A percentile compares a stretch with the other conserved stretches of the same genome.
Evolutionary conservation across 352 stramenopile genomes (phyloP).

Genomic region (Globisporangium middletonii): DNA sequence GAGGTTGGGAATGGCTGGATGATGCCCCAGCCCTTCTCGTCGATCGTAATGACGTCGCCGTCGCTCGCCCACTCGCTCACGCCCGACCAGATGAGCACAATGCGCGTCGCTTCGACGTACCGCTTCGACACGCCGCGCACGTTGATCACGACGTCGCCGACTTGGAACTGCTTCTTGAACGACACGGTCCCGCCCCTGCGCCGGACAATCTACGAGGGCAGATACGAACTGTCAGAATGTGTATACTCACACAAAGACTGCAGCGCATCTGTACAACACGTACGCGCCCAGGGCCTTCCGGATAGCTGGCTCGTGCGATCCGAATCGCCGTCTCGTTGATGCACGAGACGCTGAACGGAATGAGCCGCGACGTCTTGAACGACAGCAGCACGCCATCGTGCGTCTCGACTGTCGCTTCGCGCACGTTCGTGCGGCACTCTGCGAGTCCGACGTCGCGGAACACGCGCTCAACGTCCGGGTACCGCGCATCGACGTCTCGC

Average conservation of each 20-base stretch:
- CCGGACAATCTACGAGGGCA: not conserved
- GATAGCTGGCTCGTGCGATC: not conserved
- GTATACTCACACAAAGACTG: not conserved
- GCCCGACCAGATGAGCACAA: conserved; percentile 9
- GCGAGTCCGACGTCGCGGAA: not conserved
- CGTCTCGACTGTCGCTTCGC: conserved; percentile 1
- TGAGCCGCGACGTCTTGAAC: conserved; percentile 8
- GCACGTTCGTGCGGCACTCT: not conserved
- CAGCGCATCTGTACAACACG: not conserved
- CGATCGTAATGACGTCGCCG: conserved; percentile 4
- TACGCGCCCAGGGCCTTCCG: not conserved
- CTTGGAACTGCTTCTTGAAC: conserved; percentile 11
- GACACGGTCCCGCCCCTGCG: not conserved
- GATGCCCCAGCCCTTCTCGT: conserved; percentile 11
- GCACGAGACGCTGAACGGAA: conserved; percentile 5
- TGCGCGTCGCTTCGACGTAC: conserved; percentile 4
- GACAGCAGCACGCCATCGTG: conserved; percentile 1
- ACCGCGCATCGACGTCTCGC: conserved; percentile 4
- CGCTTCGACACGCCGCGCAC: conserved; percentile 6
- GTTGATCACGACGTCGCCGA: not conserved
- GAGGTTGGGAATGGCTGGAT: conserved; percentile 4
- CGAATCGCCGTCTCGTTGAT: conserved; percentile 5
- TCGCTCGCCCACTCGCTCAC: conserved; percentile 8
- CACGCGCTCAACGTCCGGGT: conserved; percentile 9
- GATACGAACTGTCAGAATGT: not conserved